Evolutionary conservation across 148 eudicot genomes (phyloP), one percentile per base, ranked within the genome.

Genomic region (Camellia lanceoleosa): DNA sequence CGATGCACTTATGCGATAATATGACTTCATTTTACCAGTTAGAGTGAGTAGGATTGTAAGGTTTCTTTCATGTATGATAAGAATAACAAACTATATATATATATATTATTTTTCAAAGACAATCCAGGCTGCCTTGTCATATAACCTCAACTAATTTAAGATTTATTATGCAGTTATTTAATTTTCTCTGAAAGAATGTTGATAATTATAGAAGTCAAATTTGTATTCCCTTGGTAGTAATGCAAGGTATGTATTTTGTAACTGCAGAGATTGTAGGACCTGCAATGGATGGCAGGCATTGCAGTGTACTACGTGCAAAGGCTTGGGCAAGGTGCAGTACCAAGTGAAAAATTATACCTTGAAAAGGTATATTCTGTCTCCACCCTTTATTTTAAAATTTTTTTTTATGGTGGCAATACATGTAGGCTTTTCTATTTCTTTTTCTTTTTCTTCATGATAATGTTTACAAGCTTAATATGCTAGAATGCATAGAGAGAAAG

Each of bases 251-350:
- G 42, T 19, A 55, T 44, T 68, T 80, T 54, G 74, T 49, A 46
- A 68, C 43, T 82, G 88, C 86, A 94, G 98, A 83, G 82, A 94
- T 73, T 94, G 98, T 81, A 80, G 80, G 83, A 91, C 97, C 30
- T 94, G 98, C 84, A 83, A 79, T 77, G 97, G 98, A 74, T 94
- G 98, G 98, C 91, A 90, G 80, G 95, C 97, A 72, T 80, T 94
- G 84, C 91, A 87, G 73, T 94, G 98, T 82, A 92, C 98, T 18
- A 87, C 90, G 98, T 94, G 98, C 87, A 89, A 68, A 88, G 98
- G 98, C 73, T 80, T 86, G 64, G 98, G 97, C 52, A 91, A 85
- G 77, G 98, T 94, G 85, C 95, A 87, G 59, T 94, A 90, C 90
- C 92, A 93, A 82, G 95, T 94, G 79, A 92, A 89, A 88, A 83